A percentile compares a stretch with the other conserved stretches of the same genome.
phyloP scores from a whole-genome alignment of 2,329 filamentous ascomycete genomes.

The Chaetomiaceae sp. region DNA sequence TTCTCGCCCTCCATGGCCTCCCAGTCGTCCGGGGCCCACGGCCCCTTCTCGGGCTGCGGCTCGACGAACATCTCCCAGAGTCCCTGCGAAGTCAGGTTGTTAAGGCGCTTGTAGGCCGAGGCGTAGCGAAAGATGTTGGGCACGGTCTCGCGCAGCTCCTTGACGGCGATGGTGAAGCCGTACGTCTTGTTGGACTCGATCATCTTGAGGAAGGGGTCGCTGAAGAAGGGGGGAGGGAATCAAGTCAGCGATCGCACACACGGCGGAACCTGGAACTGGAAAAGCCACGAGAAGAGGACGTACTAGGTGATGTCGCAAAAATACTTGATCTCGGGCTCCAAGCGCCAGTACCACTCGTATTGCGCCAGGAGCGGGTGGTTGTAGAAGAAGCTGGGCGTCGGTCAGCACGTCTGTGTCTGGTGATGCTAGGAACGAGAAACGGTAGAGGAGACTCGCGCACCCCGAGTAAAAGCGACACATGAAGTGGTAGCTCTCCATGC shows the following conservation, averaged over 20 bases:
- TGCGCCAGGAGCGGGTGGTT: slow-evolving; percentile 91
- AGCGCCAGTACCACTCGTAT: slow-evolving; percentile 99
- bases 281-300: slow-evolving; percentile 25
- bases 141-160: slow-evolving; percentile 94
- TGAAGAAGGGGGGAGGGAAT: slow-evolving; percentile 30
- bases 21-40: slow-evolving; percentile 58
- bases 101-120: slow-evolving; percentile 90
- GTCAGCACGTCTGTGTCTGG: slow-evolving; percentile 27
- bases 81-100: slow-evolving; percentile 85
- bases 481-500: slow-evolving; percentile 96
- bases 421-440: neutral
- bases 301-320: slow-evolving; percentile 99
- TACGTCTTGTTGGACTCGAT: slow-evolving; percentile 93
- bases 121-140: slow-evolving; percentile 98
- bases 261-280: no score
- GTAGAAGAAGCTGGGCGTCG: slow-evolving; percentile 70
- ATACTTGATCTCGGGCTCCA: slow-evolving; percentile 99
- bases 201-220: slow-evolving; percentile 95
- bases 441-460: slow-evolving; percentile 47
- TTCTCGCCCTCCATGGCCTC: slow-evolving; percentile 95
- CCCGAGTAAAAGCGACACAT: slow-evolving; percentile 99
- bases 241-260: no score
- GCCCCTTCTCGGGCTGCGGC: slow-evolving; percentile 61
- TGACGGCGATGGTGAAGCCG: slow-evolving; percentile 97
- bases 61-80: slow-evolving; percentile 99